Evolutionary conservation across 2,329 filamentous ascomycete genomes (phyloP).

Genomic region (Fusarium mangiferae): DNA sequence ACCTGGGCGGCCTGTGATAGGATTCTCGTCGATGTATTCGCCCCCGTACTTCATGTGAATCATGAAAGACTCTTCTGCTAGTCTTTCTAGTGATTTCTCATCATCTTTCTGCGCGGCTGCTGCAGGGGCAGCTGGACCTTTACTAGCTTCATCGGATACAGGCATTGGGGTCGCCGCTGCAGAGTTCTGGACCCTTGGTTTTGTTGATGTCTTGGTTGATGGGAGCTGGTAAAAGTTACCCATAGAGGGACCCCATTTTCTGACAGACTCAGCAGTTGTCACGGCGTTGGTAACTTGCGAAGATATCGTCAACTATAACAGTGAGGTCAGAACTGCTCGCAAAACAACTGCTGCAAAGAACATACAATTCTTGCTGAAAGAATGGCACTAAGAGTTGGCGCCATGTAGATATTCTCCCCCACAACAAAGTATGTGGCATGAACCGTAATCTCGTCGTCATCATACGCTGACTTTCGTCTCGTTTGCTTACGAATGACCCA

Average conservation of each 20-base stretch:
- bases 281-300: constrained; percentile 64
- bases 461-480: constrained; percentile 63
- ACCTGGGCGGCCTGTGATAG: constrained; percentile 72
- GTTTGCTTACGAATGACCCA: constrained; percentile 78
- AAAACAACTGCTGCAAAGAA: background rate
- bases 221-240: constrained; percentile 63
- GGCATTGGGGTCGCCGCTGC: constrained; percentile 62
- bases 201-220: constrained; percentile 40
- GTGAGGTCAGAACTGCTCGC: constrained; percentile 11
- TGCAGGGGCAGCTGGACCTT: constrained; percentile 27
- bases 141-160: constrained; percentile 46
- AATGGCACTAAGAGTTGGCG: constrained; percentile 69
- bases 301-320: constrained; percentile 62
- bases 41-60: constrained; percentile 69
- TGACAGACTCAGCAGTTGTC: constrained; percentile 60
- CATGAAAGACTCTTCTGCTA: constrained; percentile 67
- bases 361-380: constrained; percentile 68
- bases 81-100: constrained; percentile 55
- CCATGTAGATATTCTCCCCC: constrained; percentile 74
- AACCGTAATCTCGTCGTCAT: constrained; percentile 68
- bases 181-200: constrained; percentile 51
- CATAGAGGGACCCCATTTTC: constrained; percentile 64
- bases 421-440: constrained; percentile 72
- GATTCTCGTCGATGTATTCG: constrained; percentile 75
- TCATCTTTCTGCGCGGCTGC: constrained; percentile 51